These are phyloP conservation scores for Chlamydomonas incerta DNA, from an alignment of 139 green algal species.

Conservation along the genomic window DNA sequence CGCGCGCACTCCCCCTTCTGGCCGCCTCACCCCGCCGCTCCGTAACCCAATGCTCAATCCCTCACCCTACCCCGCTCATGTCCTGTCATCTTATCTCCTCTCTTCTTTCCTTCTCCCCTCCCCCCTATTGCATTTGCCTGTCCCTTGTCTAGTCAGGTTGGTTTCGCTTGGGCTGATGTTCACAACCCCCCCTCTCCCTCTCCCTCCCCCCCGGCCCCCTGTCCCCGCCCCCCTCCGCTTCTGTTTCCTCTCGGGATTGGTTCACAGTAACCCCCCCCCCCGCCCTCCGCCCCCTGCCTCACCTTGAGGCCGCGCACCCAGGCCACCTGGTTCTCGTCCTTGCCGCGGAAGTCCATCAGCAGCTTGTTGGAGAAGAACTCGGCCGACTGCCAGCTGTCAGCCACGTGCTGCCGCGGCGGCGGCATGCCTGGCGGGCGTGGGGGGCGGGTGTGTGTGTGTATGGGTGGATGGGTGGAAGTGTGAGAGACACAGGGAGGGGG, in stretches of 20 bases:
- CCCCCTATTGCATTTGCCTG: too few relatives aligned
- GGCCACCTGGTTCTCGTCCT: constrained; percentile 59
- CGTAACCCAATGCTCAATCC: too few relatives aligned
- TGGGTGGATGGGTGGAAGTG: too few relatives aligned
- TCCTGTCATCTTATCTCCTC: too few relatives aligned
- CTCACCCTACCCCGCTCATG: too few relatives aligned
- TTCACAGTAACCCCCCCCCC: background rate
- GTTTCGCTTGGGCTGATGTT: too few relatives aligned
- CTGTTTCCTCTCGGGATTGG: too few relatives aligned
- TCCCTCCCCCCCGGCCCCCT: background rate
- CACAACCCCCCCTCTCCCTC: background rate
- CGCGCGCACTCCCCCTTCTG: too few relatives aligned
- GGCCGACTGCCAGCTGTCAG: constrained; percentile 81
- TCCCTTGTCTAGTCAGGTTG: too few relatives aligned
- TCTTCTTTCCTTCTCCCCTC: background rate
- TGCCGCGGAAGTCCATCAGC: constrained; percentile 76
- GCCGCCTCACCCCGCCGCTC: too few relatives aligned
- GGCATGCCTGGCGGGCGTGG: constrained; percentile 69
- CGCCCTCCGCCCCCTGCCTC: background rate
- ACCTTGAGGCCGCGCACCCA: constrained; percentile 89
- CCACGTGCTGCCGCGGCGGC: constrained; percentile 79
- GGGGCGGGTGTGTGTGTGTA: too few relatives aligned
- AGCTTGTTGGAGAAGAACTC: constrained; percentile 96
- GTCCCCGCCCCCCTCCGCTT: background rate
- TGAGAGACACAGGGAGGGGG: background rate